Evolutionary conservation across 1,139 yeast species (phyloP).

Genomic region (Suhomyces yuchorum): DNA sequence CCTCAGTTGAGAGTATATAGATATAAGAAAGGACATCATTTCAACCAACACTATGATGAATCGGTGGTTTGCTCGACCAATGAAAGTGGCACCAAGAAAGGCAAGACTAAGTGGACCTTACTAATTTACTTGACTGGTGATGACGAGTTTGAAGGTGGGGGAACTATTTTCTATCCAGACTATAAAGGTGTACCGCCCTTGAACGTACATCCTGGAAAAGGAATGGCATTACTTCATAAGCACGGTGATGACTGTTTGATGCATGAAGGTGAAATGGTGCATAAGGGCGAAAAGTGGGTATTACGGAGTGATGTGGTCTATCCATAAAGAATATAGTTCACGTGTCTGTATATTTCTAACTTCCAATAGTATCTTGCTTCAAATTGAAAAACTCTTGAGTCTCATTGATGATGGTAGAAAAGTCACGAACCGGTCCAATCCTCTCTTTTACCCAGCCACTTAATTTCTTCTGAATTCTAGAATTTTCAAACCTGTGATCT

Average conservation of each 20-base stretch:
- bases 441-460: conserved; percentile 77
- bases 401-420: conserved; percentile 20
- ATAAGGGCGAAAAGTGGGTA: conserved; percentile 63
- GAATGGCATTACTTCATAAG: conserved; percentile 63
- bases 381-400: conserved; percentile 30
- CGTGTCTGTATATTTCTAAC: too few species aligned
- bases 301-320: conserved; percentile 61
- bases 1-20: conserved; percentile 61
- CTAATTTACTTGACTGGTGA: conserved; percentile 61
- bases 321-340: conserved; percentile 2
- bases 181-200: conserved; percentile 25
- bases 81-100: conserved; percentile 25
- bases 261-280: conserved; percentile 61
- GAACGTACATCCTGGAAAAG: conserved; percentile 53
- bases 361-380: conserved; percentile 12
- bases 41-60: conserved; percentile 67
- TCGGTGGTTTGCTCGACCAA: conserved; percentile 43
- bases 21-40: conserved; percentile 60
- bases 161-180: conserved; percentile 56
- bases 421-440: conserved; percentile 15
- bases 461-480: conserved; percentile 58
- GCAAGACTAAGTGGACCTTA: conserved; percentile 60
- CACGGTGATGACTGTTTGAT: conserved; percentile 67
- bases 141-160: conserved; percentile 61
- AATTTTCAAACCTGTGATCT: conserved; percentile 60